A percentile compares a stretch with the other conserved stretches of the same genome.
phyloP scores from a whole-genome alignment of 495 filamentous ascomycete genomes.

The Tuber aestivum region DNA sequence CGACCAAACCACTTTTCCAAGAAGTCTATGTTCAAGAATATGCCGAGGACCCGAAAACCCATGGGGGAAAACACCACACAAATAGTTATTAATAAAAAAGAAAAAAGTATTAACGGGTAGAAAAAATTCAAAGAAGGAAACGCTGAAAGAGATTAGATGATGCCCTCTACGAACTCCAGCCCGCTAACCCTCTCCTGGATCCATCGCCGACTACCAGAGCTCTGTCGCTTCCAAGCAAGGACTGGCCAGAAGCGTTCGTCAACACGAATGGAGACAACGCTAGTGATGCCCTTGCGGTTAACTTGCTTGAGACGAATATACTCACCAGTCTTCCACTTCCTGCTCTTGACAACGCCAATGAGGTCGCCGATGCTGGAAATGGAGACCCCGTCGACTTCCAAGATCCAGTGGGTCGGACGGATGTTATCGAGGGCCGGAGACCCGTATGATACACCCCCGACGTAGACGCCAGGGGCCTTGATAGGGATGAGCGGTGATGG shows the following conservation, averaged over 20 bases:
- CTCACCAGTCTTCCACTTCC: conserved; percentile 40
- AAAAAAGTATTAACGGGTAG: not conserved
- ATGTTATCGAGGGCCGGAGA: conserved; percentile 42
- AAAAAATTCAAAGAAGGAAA: conserved; percentile 2
- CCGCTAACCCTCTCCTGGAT: conserved; percentile 35
- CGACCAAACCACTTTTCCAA: not conserved
- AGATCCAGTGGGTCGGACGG: conserved; percentile 41
- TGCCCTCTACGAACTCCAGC: conserved; percentile 36
- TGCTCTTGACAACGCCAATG: conserved; percentile 30
- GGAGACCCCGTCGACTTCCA: conserved; percentile 38
- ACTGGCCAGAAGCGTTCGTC: conserved; percentile 41
- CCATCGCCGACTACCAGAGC: conserved; percentile 28
- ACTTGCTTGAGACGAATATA: conserved; percentile 41
- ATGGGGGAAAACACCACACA: not conserved
- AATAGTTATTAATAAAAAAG: not conserved
- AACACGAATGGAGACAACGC: conserved; percentile 38
- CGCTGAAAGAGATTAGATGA: conserved; percentile 16
- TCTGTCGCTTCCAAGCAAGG: conserved; percentile 36
- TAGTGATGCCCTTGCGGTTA: conserved; percentile 41
- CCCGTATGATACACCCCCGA: conserved; percentile 44
- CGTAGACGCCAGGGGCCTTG: conserved; percentile 36
- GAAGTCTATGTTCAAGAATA: not conserved
- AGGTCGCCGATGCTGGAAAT: conserved; percentile 37
- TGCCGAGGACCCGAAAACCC: not conserved
- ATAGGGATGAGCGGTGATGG: conserved; percentile 36